These are phyloP conservation scores for Byssoonygena ceratinophila DNA, from an alignment of 2,329 filamentous ascomycete species.

Conservation along the genomic window DNA sequence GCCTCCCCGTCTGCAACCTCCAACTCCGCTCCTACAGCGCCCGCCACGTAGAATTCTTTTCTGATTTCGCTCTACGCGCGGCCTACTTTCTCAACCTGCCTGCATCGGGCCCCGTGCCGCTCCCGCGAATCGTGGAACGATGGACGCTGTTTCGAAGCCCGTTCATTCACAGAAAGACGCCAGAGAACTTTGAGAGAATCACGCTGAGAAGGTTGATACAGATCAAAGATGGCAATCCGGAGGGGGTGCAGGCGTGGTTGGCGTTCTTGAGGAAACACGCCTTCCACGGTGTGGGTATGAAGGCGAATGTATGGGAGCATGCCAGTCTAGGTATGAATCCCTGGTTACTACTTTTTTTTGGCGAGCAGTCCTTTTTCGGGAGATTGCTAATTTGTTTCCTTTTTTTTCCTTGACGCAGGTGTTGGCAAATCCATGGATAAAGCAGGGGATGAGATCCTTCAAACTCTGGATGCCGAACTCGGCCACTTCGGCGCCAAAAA, in stretches of 20 bases:
- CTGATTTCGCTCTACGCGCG: slow-evolving; percentile 85
- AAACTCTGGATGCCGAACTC: slow-evolving; percentile 32
- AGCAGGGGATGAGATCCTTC: slow-evolving; percentile 29
- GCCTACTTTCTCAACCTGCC: slow-evolving; percentile 88
- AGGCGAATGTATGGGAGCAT: slow-evolving; percentile 93
- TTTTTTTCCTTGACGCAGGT: slow-evolving; percentile 22
- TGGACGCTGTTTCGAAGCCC: slow-evolving; percentile 86
- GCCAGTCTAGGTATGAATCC: slow-evolving; percentile 54
- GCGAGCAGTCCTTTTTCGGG: background rate
- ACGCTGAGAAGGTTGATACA: slow-evolving; percentile 79
- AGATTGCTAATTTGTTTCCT: slow-evolving; percentile 14
- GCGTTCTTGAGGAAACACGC: slow-evolving; percentile 86
- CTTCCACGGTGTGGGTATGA: slow-evolving; percentile 96
- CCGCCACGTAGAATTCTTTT: slow-evolving; percentile 85
- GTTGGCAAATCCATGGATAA: slow-evolving; percentile 34
- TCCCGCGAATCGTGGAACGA: slow-evolving; percentile 77
- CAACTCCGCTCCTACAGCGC: slow-evolving; percentile 86
- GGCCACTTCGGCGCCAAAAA: slow-evolving; percentile 34
- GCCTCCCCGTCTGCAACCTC: slow-evolving; percentile 77
- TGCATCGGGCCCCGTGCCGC: slow-evolving; percentile 71
- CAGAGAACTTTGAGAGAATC: slow-evolving; percentile 94
- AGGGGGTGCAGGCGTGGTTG: slow-evolving; percentile 83
- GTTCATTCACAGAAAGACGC: slow-evolving; percentile 94
- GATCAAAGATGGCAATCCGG: slow-evolving; percentile 81
- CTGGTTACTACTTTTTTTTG: background rate